phyloP scores from a whole-genome alignment of 2,329 filamentous ascomycete species.

The Didymella arachidicola region DNA sequence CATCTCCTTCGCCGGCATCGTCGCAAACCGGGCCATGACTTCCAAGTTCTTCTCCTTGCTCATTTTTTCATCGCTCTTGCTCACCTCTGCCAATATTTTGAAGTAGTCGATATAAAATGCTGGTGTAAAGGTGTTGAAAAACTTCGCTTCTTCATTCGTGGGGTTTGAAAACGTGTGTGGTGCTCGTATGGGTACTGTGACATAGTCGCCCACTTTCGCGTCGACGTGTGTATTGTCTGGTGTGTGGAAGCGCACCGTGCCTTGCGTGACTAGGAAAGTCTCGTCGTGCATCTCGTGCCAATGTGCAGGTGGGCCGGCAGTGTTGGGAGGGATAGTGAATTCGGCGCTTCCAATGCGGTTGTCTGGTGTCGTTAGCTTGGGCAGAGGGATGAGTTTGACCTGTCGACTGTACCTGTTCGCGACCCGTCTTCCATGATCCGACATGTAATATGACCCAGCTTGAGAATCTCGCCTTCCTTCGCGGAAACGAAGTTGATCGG shows the following conservation, averaged over 20 bases:
- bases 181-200: constrained; percentile 62
- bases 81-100: constrained; percentile 59
- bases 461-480: constrained; percentile 58
- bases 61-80: constrained; percentile 55
- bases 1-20: constrained; percentile 56
- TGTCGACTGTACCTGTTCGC: constrained; percentile 51
- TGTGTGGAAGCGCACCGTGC: constrained; percentile 61
- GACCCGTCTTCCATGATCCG: constrained; percentile 62
- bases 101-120: constrained; percentile 67
- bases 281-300: constrained; percentile 66
- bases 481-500: constrained; percentile 60
- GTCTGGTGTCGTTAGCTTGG: constrained; percentile 40
- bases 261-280: constrained; percentile 64
- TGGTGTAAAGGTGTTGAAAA: constrained; percentile 66
- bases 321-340: constrained; percentile 59
- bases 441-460: constrained; percentile 59
- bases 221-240: constrained; percentile 56
- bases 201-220: constrained; percentile 61
- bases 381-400: neutral
- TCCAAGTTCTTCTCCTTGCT: constrained; percentile 58
- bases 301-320: constrained; percentile 58
- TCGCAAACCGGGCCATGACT: constrained; percentile 61
- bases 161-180: constrained; percentile 66
- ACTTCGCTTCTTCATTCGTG: constrained; percentile 61
- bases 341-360: constrained; percentile 59